Evolutionary conservation across 257 asterid genomes (phyloP).

Genomic region (Plantago major): DNA sequence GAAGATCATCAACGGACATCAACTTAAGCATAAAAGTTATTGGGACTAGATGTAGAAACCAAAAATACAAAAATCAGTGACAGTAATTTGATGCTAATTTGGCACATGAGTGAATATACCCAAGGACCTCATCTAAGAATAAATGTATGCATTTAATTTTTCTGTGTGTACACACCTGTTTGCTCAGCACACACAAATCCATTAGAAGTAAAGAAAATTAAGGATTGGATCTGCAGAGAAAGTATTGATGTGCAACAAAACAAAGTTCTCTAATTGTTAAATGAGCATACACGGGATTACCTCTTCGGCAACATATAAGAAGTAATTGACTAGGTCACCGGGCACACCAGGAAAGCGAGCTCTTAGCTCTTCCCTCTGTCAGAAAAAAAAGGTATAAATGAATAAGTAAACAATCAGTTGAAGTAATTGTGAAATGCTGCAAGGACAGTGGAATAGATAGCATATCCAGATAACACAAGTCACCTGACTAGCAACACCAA

Average conservation of each 20-base stretch:
- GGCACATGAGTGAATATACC: no score
- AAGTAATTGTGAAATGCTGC: slow-evolving; percentile 11
- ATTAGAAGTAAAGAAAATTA: background rate
- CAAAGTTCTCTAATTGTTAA: background rate
- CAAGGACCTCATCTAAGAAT: no score
- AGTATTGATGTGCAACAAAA: background rate
- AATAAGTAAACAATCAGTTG: slow-evolving; percentile 1
- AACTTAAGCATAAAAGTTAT: background rate
- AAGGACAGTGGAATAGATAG: no score
- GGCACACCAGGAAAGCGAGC: slow-evolving; percentile 99
- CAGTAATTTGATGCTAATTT: no score
- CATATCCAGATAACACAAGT: slow-evolving; percentile 5
- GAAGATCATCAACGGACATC: slow-evolving; percentile 22
- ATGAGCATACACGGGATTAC: slow-evolving; percentile 27
- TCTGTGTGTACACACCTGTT: no score
- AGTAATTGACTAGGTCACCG: slow-evolving; percentile 92
- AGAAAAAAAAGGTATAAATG: no score
- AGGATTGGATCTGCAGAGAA: background rate
- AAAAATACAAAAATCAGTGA: background rate
- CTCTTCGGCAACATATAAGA: slow-evolving; percentile 95
- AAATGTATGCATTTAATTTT: no score
- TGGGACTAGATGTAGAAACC: slow-evolving; percentile 3
- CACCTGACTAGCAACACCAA: slow-evolving; percentile 99
- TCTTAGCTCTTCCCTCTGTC: slow-evolving; percentile 91
- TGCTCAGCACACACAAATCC: no score